These are phyloP conservation scores for Trichomonas tenax DNA, from an alignment of 208 protist species.

Conservation along the genomic window DNA sequence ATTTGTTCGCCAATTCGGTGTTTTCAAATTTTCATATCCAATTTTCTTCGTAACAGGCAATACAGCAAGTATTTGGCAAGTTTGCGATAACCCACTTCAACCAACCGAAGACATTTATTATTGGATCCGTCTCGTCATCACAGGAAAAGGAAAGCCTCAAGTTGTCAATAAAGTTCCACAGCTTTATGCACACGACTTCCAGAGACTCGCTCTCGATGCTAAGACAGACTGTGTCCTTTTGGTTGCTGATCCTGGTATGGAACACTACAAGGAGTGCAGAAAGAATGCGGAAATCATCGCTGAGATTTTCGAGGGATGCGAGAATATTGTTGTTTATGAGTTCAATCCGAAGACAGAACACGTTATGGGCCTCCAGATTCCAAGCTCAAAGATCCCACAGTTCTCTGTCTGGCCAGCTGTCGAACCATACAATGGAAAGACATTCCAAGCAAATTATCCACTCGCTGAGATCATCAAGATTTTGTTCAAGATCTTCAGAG, in stretches of 20 bases:
- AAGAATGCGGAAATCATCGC: not conserved
- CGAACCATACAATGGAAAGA: not conserved
- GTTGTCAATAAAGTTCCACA: not conserved
- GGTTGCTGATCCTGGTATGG: not conserved
- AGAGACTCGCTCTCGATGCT: not conserved
- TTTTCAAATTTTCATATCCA: not conserved
- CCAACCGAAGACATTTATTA: not conserved
- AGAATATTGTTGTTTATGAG: not conserved
- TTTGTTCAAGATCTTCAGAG: not conserved
- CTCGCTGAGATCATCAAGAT: not conserved
- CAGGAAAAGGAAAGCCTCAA: not conserved
- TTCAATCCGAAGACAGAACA: not conserved
- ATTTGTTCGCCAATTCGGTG: not conserved
- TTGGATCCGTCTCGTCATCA: not conserved
- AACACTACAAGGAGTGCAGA: not conserved
- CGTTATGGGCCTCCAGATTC: not conserved
- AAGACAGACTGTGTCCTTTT: not conserved
- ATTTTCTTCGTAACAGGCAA: not conserved
- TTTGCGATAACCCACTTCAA: not conserved
- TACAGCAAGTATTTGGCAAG: not conserved
- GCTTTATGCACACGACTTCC: not conserved
- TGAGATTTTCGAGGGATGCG: not conserved
- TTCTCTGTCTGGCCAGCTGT: not conserved
- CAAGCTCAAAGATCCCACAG: not conserved
- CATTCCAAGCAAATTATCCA: not conserved